A percentile compares a stretch with the other conserved stretches of the same genome.
These are phyloP conservation scores for Geotrichum siamense DNA, from an alignment of 1,139 yeast species.

Conservation along the genomic window DNA sequence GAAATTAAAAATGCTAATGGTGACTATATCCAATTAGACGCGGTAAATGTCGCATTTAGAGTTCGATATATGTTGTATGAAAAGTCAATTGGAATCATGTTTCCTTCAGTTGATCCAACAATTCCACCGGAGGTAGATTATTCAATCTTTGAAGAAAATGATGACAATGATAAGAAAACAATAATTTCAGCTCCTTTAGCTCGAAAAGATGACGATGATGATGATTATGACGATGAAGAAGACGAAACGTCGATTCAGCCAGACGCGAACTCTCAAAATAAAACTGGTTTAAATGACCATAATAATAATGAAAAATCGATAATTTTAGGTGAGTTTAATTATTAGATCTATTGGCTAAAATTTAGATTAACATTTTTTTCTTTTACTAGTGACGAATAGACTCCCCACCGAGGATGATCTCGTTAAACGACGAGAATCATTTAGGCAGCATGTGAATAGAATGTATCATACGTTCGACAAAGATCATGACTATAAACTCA, in stretches of 20 bases:
- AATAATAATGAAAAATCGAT: conserved; percentile 14
- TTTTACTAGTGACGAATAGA: conserved; percentile 16
- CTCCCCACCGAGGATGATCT: conserved; percentile 22
- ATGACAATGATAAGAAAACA: conserved; percentile 18
- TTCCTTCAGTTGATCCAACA: conserved; percentile 25
- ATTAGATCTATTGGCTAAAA: not conserved
- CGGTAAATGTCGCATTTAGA: conserved; percentile 34
- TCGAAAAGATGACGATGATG: conserved; percentile 31
- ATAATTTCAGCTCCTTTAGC: conserved; percentile 20
- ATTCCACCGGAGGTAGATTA: conserved; percentile 27
- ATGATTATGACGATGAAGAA: conserved; percentile 25
- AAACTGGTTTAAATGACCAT: not conserved
- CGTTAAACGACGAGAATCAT: conserved; percentile 19
- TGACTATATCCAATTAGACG: conserved; percentile 26
- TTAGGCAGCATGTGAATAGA: conserved; percentile 20
- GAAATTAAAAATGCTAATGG: conserved; percentile 4
- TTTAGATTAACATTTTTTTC: conserved; percentile 3
- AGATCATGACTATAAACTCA: conserved; percentile 70
- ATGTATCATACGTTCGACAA: conserved; percentile 80
- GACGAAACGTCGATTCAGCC: conserved; percentile 15
- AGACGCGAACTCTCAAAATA: conserved; percentile 18
- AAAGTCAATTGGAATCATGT: conserved; percentile 30
- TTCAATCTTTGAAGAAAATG: conserved; percentile 29
- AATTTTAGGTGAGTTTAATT: conserved; percentile 17
- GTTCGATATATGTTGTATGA: conserved; percentile 40